A percentile compares a stretch with the other conserved stretches of the same genome.
phyloP scores from a whole-genome alignment of 306 rosid species.

The Ormosia emarginata region DNA sequence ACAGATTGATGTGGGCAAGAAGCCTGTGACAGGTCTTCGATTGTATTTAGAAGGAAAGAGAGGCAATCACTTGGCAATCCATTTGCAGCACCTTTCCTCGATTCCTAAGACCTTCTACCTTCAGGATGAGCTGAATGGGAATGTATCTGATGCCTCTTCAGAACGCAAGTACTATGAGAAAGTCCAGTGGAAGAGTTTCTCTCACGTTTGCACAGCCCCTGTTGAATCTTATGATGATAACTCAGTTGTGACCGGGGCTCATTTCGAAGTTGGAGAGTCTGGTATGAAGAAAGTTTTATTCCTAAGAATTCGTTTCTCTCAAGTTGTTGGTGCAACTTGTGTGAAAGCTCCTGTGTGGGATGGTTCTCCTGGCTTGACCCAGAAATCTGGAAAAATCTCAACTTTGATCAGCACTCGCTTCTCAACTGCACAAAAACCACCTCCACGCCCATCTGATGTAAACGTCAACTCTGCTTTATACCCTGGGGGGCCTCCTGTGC shows the following conservation, averaged over 20 bases:
- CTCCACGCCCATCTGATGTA: conserved; percentile 63
- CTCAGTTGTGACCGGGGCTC: conserved; percentile 76
- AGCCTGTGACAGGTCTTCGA: conserved; percentile 86
- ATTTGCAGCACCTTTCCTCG: conserved; percentile 87
- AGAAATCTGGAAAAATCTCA: conserved; percentile 82
- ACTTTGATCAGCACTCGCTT: conserved; percentile 71
- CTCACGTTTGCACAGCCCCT: conserved; percentile 87
- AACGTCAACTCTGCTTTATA: conserved; percentile 78
- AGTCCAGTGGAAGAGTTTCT: conserved; percentile 92
- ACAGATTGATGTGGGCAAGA: conserved; percentile 76
- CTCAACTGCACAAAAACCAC: conserved; percentile 63
- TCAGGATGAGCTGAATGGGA: conserved; percentile 33
- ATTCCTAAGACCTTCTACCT: conserved; percentile 68
- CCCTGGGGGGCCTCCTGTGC: conserved; percentile 82
- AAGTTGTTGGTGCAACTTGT: conserved; percentile 37
- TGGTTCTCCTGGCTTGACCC: conserved; percentile 65
- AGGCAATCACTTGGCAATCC: conserved; percentile 78
- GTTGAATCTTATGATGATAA: conserved; percentile 58
- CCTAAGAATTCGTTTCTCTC: conserved; percentile 59
- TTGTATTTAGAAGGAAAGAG: conserved; percentile 79
- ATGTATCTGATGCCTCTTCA: conserved; percentile 17
- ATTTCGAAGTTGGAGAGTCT: conserved; percentile 63
- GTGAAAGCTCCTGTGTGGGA: conserved; percentile 59
- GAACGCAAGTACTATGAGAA: conserved; percentile 76
- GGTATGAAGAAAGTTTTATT: conserved; percentile 69